Evolutionary conservation across 352 stramenopile species (phyloP).

Genomic region (Phytophthora podocarpi): DNA sequence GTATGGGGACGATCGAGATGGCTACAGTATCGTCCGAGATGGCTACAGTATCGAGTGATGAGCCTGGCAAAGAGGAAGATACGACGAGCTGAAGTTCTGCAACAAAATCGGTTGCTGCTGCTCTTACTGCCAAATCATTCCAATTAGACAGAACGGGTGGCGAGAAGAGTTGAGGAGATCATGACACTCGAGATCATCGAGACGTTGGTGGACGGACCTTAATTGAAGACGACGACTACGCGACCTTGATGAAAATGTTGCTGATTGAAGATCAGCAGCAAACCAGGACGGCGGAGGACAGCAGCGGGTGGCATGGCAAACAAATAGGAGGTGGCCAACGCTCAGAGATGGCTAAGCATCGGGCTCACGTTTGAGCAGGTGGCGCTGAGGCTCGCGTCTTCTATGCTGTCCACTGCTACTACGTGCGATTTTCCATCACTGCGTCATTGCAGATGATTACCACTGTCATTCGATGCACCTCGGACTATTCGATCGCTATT

Average conservation of each 20-base stretch:
- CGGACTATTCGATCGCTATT: constrained; percentile 27
- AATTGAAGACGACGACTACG: constrained; percentile 3
- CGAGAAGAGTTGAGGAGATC: too few relatives aligned
- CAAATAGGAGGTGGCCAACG: constrained; percentile 11
- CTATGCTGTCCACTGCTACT: background rate
- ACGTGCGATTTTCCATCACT: constrained; percentile 19
- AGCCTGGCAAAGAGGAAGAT: too few relatives aligned
- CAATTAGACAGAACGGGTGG: too few relatives aligned
- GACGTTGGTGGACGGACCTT: constrained; percentile 18
- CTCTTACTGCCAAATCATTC: too few relatives aligned
- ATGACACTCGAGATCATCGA: constrained; percentile 29
- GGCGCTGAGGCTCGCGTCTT: background rate
- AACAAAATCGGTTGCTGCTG: too few relatives aligned
- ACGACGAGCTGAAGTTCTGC: background rate
- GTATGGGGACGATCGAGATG: background rate
- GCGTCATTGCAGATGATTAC: constrained; percentile 23
- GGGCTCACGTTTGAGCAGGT: constrained; percentile 24
- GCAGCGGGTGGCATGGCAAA: background rate
- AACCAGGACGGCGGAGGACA: background rate
- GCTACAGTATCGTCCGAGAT: too few relatives aligned
- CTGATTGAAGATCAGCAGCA: too few relatives aligned
- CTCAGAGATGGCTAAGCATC: constrained; percentile 12
- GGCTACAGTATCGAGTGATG: too few relatives aligned
- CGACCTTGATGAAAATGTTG: background rate
- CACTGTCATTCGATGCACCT: constrained; percentile 21